Conservation (phyloP, 371 early-diverging fungal species). For the Mucor plumbeus region DNA sequence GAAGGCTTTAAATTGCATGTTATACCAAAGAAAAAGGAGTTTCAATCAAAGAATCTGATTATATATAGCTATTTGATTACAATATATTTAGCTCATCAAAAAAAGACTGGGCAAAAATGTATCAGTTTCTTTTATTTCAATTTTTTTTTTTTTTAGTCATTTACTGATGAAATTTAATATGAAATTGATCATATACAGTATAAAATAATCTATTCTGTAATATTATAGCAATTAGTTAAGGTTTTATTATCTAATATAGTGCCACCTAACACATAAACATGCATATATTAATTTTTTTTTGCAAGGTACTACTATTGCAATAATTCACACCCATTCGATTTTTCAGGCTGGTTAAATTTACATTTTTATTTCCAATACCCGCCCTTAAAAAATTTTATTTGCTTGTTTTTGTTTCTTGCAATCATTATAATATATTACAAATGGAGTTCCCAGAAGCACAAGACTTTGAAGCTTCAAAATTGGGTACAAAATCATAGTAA, state of each 20-base stretch:
- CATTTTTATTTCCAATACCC: background rate
- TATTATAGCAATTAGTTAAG: background rate
- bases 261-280: background rate
- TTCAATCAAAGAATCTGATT: slow-evolving; percentile 3
- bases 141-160: background rate
- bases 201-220: background rate
- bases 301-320: background rate
- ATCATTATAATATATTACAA: background rate
- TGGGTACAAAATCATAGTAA: slow-evolving; percentile 83
- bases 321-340: background rate
- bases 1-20: background rate
- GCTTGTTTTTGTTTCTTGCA: background rate
- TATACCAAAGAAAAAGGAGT: slow-evolving; percentile 1
- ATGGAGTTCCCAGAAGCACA: slow-evolving; percentile 36
- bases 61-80: background rate
- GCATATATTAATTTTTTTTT: slow-evolving; percentile 3
- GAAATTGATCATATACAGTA: background rate
- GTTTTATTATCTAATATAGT: background rate
- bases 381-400: background rate
- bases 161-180: background rate
- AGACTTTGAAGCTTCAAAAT: slow-evolving; percentile 74
- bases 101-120: background rate
- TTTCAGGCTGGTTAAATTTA: background rate
- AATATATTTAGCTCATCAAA: background rate
- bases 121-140: background rate